A percentile compares a stretch with the other conserved stretches of the same genome.
phyloP scores from a whole-genome alignment of 805 yeast genomes.

The Candida namnaoensis region DNA sequence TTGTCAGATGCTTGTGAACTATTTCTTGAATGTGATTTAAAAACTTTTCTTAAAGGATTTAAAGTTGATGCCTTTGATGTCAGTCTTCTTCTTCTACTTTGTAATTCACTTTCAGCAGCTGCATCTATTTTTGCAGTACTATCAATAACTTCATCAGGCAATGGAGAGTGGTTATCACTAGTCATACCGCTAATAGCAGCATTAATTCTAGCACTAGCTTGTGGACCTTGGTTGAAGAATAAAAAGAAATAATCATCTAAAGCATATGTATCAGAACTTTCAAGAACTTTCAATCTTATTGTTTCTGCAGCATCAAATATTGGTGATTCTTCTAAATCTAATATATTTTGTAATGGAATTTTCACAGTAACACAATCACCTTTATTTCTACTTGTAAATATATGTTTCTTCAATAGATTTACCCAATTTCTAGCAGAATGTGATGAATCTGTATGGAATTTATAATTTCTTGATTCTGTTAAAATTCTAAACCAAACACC shows the following conservation, averaged over 20 bases:
- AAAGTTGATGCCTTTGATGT: background rate
- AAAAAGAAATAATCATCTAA: conserved; percentile 66
- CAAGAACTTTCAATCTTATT: conserved; percentile 52
- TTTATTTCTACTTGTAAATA: conserved; percentile 64
- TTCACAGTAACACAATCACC: conserved; percentile 69
- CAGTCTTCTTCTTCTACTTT: background rate
- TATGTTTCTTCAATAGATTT: conserved; percentile 60
- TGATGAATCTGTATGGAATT: conserved; percentile 65
- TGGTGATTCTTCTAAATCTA: conserved; percentile 48
- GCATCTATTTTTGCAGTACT: conserved; percentile 4
- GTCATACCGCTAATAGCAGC: conserved; percentile 26
- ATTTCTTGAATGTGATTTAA: background rate
- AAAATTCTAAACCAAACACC: conserved; percentile 47
- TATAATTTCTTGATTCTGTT: conserved; percentile 49
- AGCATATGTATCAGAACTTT: conserved; percentile 40
- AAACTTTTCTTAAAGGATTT: conserved; percentile 1
- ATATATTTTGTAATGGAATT: conserved; percentile 62
- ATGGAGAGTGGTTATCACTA: conserved; percentile 1
- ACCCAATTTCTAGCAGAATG: conserved; percentile 79
- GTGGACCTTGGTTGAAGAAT: conserved; percentile 47
- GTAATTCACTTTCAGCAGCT: background rate
- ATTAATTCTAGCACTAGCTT: conserved; percentile 31
- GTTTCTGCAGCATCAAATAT: conserved; percentile 51
- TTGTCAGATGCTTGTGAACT: background rate
- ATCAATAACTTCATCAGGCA: conserved; percentile 4